A percentile compares a stretch with the other conserved stretches of the same genome.
Evolutionary conservation across 2,329 filamentous ascomycete genomes (phyloP).

Genomic region (Botryotinia calthae): DNA sequence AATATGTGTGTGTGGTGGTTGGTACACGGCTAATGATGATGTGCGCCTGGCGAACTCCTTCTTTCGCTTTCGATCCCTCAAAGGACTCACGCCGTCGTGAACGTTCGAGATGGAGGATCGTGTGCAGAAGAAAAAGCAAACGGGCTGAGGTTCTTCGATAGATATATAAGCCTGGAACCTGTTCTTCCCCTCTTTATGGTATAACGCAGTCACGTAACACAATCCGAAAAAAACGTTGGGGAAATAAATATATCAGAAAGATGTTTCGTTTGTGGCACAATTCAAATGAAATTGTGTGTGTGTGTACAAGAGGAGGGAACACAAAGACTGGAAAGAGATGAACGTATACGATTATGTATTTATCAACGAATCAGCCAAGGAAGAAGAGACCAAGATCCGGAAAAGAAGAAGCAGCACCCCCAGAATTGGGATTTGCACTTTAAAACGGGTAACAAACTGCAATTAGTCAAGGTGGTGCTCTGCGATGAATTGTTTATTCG

Average conservation of each 20-base stretch:
- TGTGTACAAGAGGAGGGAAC: not conserved
- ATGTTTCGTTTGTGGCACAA: not conserved
- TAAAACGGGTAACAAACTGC: not conserved
- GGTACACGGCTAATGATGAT: not conserved
- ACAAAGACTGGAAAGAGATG: not conserved
- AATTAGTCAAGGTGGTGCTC: not conserved
- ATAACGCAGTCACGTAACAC: not conserved
- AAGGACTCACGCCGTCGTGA: not conserved
- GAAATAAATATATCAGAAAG: not conserved
- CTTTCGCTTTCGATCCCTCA: not conserved
- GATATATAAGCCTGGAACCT: not conserved
- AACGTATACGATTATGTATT: not conserved
- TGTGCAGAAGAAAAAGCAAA: not conserved
- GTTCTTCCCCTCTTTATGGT: not conserved
- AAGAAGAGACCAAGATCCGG: not conserved
- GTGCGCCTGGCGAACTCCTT: not conserved
- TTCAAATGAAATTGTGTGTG: not conserved
- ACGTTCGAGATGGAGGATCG: not conserved
- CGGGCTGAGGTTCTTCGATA: not conserved
- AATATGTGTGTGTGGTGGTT: not conserved
- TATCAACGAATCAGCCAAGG: not conserved
- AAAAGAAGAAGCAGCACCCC: not conserved
- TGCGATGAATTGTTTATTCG: not conserved
- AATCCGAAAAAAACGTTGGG: not conserved
- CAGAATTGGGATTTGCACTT: conserved; percentile 13